These are phyloP conservation scores for Didymosphaeria variabile DNA, from an alignment of 2,329 filamentous ascomycete species.

Conservation along the genomic window DNA sequence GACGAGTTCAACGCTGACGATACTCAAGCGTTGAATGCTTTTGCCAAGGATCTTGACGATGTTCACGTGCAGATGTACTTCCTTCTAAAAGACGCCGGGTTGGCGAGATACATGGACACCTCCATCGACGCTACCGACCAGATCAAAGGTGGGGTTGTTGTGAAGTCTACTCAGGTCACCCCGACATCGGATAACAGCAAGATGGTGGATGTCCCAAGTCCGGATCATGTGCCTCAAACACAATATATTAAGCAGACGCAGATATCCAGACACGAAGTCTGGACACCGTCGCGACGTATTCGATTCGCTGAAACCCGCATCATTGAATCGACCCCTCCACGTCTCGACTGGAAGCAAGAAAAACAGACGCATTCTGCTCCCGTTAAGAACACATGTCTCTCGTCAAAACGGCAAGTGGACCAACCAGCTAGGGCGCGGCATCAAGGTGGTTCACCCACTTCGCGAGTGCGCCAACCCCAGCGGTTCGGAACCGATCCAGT, in stretches of 20 bases:
- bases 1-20: conserved; percentile 39
- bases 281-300: conserved; percentile 39
- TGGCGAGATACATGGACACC: conserved; percentile 30
- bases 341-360: conserved; percentile 17
- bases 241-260: conserved; percentile 47
- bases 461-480: conserved; percentile 15
- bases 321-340: conserved; percentile 26
- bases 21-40: conserved; percentile 34
- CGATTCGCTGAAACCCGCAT: conserved; percentile 34
- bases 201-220: conserved; percentile 17
- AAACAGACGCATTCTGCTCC: background rate
- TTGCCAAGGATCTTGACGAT: conserved; percentile 38
- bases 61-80: conserved; percentile 40
- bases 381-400: conserved; percentile 9
- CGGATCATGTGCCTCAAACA: conserved; percentile 40
- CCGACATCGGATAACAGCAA: conserved; percentile 28
- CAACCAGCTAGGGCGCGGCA: conserved; percentile 38
- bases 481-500: conserved; percentile 17
- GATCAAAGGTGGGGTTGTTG: conserved; percentile 29
- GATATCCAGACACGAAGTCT: conserved; percentile 32
- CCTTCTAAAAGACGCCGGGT: conserved; percentile 35
- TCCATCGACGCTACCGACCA: conserved; percentile 17
- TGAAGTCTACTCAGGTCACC: conserved; percentile 44
- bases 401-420: conserved; percentile 25
- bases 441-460: conserved; percentile 22